Evolutionary conservation across 305 asterid genomes (phyloP), one percentile per base, ranked within the genome.

Genomic region (Coffea humblotiana): DNA sequence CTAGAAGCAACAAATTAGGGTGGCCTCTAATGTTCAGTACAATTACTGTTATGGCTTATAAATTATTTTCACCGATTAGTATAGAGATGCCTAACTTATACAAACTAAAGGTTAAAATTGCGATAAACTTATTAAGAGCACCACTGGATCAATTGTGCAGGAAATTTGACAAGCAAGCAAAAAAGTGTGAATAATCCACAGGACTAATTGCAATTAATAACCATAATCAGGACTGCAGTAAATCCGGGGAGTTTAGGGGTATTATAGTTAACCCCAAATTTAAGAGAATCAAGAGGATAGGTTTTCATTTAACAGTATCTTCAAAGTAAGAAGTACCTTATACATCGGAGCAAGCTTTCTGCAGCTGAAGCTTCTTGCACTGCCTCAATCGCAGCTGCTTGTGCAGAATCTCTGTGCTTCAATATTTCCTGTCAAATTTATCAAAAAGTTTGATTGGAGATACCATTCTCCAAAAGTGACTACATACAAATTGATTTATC

Each of bases 381-480:
- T 80, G 99, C 99, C 85, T 94, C 99, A 79, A 90, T 88, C 49
- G 99, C 99, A 82, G 98, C 97, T 37, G 91, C 84, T 88, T 94
- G 98, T 29, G 97, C 97, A 43, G 97, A 86, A 81, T 91, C 97
- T 88, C 97, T 90, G 85, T 92, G 90, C 92, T 84, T 96, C 85
- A 92, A 71, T 47, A 92, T 92, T 81, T 96, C 97, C 99, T 96
- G 90, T 61, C 79, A 72, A 82, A 81, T 81, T 81, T 76, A 80
- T 49, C 78, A 83, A 54, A 74, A 74, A 71, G 54, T 47, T 47
- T 76, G 29, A 63, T 81, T 69, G 61, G 14, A 35, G 8, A 19
- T 32, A 4, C 58, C 58, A 32, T 27, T 23, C 54, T 54, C 52
- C 66, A 63, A 47, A 69, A 70, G 37, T 16, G 29, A 71, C 60